phyloP scores from a whole-genome alignment of 805 yeast species.

The Candida hispaniensis region DNA sequence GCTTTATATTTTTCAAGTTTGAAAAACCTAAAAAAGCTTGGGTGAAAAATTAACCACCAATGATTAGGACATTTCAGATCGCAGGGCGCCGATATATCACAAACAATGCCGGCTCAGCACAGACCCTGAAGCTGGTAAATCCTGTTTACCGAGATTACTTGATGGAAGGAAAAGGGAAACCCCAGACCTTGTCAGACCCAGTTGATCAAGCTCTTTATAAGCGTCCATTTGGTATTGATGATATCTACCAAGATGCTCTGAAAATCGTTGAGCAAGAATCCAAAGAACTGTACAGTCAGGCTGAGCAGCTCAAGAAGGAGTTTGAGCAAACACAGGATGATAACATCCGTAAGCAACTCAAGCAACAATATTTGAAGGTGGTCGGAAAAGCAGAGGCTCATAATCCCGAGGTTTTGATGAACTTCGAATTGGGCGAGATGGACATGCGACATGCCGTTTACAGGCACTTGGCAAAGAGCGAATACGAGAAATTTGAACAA shows the following conservation, averaged over 20 bases:
- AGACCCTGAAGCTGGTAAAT: conserved; percentile 11
- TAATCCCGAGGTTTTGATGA: conserved; percentile 81
- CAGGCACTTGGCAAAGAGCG: conserved; percentile 51
- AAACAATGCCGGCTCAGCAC: conserved; percentile 14
- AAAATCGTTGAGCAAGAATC: conserved; percentile 43
- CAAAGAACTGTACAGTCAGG: conserved; percentile 34
- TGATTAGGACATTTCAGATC: conserved; percentile 14
- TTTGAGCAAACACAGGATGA: conserved; percentile 20
- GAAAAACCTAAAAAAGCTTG: no score
- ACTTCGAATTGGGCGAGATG: conserved; percentile 39
- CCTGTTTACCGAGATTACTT: no score
- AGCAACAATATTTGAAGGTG: conserved; percentile 26
- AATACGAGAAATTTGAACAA: conserved; percentile 62
- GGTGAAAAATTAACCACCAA: no score
- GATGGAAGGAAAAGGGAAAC: background rate
- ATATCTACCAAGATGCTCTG: conserved; percentile 62
- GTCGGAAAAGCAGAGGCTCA: conserved; percentile 52
- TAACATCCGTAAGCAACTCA: conserved; percentile 22
- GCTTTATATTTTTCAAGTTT: no score
- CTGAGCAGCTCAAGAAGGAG: conserved; percentile 31
- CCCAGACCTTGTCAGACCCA: no score
- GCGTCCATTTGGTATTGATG: conserved; percentile 60
- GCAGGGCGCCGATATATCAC: conserved; percentile 14
- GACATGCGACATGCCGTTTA: conserved; percentile 75
- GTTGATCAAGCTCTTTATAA: conserved; percentile 34